Evolutionary conservation across 495 filamentous ascomycete genomes (phyloP).

Genomic region (Podospora pseudocomata): DNA sequence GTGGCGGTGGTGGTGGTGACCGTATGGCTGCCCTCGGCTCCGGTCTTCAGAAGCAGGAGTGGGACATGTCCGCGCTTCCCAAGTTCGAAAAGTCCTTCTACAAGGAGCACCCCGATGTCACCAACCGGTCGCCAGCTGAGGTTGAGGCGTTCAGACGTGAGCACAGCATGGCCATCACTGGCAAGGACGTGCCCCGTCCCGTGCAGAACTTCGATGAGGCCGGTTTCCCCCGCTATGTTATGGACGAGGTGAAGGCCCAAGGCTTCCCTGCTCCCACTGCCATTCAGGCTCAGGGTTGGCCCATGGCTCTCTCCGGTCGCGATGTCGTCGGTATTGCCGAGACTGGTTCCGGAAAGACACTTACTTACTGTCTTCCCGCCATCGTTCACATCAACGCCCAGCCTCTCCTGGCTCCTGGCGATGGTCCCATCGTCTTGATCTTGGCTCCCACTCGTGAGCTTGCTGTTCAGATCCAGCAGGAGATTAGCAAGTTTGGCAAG

Average conservation of each 20-base stretch:
- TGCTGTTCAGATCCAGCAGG: conserved; percentile 95
- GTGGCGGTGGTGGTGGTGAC: conserved; percentile 68
- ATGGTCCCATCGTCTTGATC: conserved; percentile 94
- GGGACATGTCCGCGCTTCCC: conserved; percentile 75
- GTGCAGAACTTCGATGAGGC: conserved; percentile 97
- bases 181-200: conserved; percentile 77
- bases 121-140: conserved; percentile 68
- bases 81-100: conserved; percentile 99
- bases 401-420: conserved; percentile 92
- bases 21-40: conserved; percentile 90
- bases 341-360: conserved; percentile 97
- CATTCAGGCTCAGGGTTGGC: conserved; percentile 98
- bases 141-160: conserved; percentile 82
- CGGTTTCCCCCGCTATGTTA: conserved; percentile 91
- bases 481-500: conserved; percentile 94
- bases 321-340: conserved; percentile 99
- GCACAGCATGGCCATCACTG: conserved; percentile 74
- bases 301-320: conserved; percentile 96
- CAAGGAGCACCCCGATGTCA: conserved; percentile 82
- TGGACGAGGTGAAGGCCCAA: conserved; percentile 97
- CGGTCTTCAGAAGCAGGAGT: conserved; percentile 77
- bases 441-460: conserved; percentile 95
- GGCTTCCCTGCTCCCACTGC: conserved; percentile 88
- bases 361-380: conserved; percentile 96
- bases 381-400: conserved; percentile 99